phyloP scores from a whole-genome alignment of 371 early-diverging fungal species.

The Mortierella sp. region DNA sequence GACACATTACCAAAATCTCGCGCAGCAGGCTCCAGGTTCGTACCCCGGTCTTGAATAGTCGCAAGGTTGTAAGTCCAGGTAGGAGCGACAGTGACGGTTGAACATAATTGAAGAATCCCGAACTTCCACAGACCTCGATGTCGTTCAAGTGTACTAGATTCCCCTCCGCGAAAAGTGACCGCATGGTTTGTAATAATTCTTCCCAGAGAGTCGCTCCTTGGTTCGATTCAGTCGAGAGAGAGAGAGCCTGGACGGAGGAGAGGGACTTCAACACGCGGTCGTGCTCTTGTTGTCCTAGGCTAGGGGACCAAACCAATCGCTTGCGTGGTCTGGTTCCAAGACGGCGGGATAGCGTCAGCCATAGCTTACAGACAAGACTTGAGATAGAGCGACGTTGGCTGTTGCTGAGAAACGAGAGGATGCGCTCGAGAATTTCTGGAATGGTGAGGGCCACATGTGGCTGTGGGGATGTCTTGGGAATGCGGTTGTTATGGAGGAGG shows the following conservation, averaged over 20 bases:
- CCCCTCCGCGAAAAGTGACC: background rate
- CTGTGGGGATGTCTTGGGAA: background rate
- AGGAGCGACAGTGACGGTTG: background rate
- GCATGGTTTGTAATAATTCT: too few relatives aligned
- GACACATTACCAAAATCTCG: conserved; percentile 1
- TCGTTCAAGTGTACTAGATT: background rate
- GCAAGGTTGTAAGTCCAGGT: background rate
- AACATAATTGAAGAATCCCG: background rate
- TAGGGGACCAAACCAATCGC: background rate
- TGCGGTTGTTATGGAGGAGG: background rate
- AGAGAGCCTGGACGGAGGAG: background rate
- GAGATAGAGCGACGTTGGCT: background rate
- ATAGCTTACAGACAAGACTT: conserved; percentile 8
- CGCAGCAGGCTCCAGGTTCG: background rate
- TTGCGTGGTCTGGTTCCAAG: background rate
- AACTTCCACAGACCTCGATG: background rate
- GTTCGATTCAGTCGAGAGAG: too few relatives aligned
- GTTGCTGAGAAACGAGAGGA: conserved; percentile 4
- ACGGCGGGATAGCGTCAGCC: background rate
- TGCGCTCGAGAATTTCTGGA: conserved; percentile 16
- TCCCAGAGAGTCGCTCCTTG: too few relatives aligned
- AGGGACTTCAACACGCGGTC: background rate
- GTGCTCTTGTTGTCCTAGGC: background rate
- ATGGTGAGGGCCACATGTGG: conserved; percentile 1
- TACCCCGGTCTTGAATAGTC: background rate